These are phyloP conservation scores for Rosellinia necatrix DNA, from an alignment of 2,329 filamentous ascomycete genomes.

Conservation along the genomic window DNA sequence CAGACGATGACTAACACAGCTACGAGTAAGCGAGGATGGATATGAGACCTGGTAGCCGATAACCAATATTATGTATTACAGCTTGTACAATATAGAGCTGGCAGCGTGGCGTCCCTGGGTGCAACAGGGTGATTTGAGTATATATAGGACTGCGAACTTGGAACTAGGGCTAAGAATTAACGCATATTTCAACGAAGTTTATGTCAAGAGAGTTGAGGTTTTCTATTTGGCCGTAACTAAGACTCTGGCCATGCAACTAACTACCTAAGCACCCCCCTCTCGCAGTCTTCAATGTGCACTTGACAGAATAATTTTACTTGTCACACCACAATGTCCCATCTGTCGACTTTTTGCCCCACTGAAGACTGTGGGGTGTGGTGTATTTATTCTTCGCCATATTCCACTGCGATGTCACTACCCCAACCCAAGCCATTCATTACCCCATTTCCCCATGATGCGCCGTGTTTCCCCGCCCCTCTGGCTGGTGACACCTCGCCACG, in stretches of 20 bases:
- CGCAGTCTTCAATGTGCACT: too few species aligned
- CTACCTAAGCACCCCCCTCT: too few species aligned
- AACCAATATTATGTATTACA: conserved; percentile 14
- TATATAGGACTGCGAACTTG: neutral
- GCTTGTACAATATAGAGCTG: conserved; percentile 24
- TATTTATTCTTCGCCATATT: conserved; percentile 9
- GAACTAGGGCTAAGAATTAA: neutral
- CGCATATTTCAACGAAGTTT: too few species aligned
- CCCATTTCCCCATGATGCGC: conserved; percentile 22
- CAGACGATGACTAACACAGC: too few species aligned
- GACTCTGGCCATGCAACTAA: too few species aligned
- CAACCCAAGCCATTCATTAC: conserved; percentile 10
- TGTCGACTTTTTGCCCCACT: conserved; percentile 3
- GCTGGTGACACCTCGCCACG: conserved; percentile 4
- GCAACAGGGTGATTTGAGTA: neutral
- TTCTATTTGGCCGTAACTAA: too few species aligned
- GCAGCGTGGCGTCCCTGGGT: conserved; percentile 27
- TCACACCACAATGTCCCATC: neutral
- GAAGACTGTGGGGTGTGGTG: conserved; percentile 13
- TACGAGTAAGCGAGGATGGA: too few species aligned
- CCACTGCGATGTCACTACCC: neutral
- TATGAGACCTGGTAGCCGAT: too few species aligned
- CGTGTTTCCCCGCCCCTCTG: conserved; percentile 19
- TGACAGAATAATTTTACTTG: too few species aligned
- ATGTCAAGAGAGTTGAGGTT: too few species aligned